Evolutionary conservation across 768 basidiomycete species (phyloP), one percentile per base, ranked within the genome.

Genomic region (Rhodosporidiobolus sp.): DNA sequence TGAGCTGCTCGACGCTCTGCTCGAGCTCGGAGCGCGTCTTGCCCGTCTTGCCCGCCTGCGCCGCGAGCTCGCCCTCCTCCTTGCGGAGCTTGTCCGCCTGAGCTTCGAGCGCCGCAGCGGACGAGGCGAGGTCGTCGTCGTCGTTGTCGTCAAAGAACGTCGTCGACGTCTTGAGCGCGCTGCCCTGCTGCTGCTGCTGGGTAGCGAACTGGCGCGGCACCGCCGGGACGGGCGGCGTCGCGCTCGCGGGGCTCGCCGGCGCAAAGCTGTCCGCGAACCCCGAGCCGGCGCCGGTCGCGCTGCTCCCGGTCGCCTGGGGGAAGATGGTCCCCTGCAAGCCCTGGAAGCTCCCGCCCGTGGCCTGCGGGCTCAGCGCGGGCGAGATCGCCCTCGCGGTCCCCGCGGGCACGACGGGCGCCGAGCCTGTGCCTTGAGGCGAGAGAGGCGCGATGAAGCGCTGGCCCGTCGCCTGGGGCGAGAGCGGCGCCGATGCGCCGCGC

Each of bases 81-180:
- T 96, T 94, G 12, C 91, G 92, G 65, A 97, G 89, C 79, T 94
- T 90, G 7, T 88, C 90, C 38, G 90, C 91, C 69, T 86, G 86
- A 76, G 24, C 0, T 3, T 34, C 16, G 38, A 64, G 60, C 16
- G 55, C 48, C 3, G 10, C 4, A 32, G 65, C 57, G 16, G 58
- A 34, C 28, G 66, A 35, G 3, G 49, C 54, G 24, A 56, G 43
- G 59, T 77, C 76, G 22, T 55, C 76, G 49, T 63, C 66, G 43
- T 70, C 70, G 58, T 75, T 69, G 54, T 74, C 67, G 74, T 75
- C 75, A 52, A 73, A 75, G 55, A 77, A 78, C 58, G 49, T 67
- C 46, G 65, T 45, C 19, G 53, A 50, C 19, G 61, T 57, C 28
- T 45, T 32, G 12, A 34, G 45, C 11, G 28, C 43, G 34, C 54